phyloP scores from a whole-genome alignment of 2,329 filamentous ascomycete genomes.

The Penicillium aurantiogriseum region DNA sequence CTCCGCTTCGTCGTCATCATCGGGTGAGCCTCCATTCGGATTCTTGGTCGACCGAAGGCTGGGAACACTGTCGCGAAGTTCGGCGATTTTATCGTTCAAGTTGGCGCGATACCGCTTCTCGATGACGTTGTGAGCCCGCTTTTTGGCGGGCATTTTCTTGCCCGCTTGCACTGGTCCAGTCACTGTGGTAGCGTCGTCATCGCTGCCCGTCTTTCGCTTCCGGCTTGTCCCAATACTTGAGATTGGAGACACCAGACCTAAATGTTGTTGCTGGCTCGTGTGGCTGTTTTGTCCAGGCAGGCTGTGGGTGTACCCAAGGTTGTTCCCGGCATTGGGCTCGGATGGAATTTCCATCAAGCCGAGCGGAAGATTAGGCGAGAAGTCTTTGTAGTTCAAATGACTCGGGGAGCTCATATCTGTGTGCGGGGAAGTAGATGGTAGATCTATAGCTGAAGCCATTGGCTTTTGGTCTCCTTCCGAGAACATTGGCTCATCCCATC shows the following conservation, averaged over 20 bases:
- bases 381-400: constrained; percentile 23
- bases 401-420: constrained; percentile 25
- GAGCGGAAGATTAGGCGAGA: constrained; percentile 35
- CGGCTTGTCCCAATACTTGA: constrained; percentile 41
- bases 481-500: constrained; percentile 43
- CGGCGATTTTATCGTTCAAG: constrained; percentile 94
- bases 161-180: constrained; percentile 30
- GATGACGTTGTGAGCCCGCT: constrained; percentile 97
- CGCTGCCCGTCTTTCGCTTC: constrained; percentile 69
- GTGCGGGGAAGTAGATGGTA: constrained; percentile 29
- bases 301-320: background rate
- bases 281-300: constrained; percentile 7
- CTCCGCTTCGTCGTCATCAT: constrained; percentile 76
- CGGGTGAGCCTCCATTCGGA: constrained; percentile 40
- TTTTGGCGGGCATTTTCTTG: constrained; percentile 68
- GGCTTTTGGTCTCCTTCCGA: constrained; percentile 30
- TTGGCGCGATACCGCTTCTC: constrained; percentile 97
- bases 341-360: constrained; percentile 31
- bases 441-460: constrained; percentile 23
- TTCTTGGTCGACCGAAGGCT: constrained; percentile 77
- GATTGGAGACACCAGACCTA: constrained; percentile 27
- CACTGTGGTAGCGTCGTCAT: constrained; percentile 40
- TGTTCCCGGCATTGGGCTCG: constrained; percentile 11
- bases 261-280: constrained; percentile 7
- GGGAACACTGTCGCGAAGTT: constrained; percentile 85